Evolutionary conservation across 2,329 filamentous ascomycete species (phyloP).

Genomic region (Fusarium nanum): DNA sequence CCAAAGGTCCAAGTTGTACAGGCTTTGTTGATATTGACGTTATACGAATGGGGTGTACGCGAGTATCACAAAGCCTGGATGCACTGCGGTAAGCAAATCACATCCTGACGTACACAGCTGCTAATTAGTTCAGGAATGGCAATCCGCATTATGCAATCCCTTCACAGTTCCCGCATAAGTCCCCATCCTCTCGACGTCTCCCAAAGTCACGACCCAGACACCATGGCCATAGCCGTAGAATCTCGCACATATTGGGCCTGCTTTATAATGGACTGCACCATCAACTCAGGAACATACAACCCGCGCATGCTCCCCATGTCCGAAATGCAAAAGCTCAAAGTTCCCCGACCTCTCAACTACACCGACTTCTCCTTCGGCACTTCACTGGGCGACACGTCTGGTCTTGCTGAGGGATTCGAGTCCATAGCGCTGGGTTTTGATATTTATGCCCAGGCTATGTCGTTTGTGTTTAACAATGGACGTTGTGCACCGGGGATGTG

Average conservation of each 20-base stretch:
- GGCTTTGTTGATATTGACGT: constrained; percentile 53
- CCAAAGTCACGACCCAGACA: constrained; percentile 20
- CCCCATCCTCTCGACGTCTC: constrained; percentile 33
- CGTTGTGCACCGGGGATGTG: constrained; percentile 55
- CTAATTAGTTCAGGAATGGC: constrained; percentile 29
- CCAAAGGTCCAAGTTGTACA: constrained; percentile 51
- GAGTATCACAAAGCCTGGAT: constrained; percentile 59
- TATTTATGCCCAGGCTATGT: constrained; percentile 56
- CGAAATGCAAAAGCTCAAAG: constrained; percentile 51
- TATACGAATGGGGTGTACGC: constrained; percentile 57
- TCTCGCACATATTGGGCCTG: constrained; percentile 59
- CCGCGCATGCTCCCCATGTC: constrained; percentile 52
- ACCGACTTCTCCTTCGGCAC: constrained; percentile 55
- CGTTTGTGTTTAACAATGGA: constrained; percentile 57
- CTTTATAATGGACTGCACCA: constrained; percentile 59
- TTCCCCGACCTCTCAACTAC: constrained; percentile 48
- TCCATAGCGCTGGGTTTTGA: constrained; percentile 58
- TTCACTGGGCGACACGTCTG: neutral
- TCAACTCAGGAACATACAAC: constrained; percentile 56
- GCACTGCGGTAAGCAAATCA: constrained; percentile 44
- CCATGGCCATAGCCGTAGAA: constrained; percentile 47
- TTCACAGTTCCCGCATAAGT: constrained; percentile 38
- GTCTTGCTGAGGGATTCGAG: constrained; percentile 42
- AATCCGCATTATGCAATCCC: constrained; percentile 43
- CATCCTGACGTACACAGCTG: rapidly evolving